Conservation (phyloP, 192 early-diverging fungal species). For the Backusella mclennaniae region DNA sequence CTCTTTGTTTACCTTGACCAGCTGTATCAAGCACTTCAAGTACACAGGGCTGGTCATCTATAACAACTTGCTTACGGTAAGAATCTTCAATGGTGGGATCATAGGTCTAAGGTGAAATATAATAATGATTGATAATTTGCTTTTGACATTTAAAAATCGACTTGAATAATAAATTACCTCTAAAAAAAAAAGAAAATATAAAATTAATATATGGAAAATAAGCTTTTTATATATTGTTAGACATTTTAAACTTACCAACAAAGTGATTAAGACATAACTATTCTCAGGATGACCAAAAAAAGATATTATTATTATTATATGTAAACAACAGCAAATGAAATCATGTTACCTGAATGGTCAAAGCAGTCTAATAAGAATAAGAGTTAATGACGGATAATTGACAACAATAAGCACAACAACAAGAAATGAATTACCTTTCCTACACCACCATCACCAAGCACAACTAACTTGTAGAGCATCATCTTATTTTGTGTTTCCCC, state of each 20-base stretch:
- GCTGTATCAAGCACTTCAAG: constrained; percentile 97
- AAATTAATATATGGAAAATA: no score
- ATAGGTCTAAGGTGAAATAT: constrained; percentile 61
- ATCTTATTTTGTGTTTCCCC: constrained; percentile 43
- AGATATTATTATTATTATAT: no score
- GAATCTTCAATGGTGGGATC: constrained; percentile 99
- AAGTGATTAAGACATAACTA: constrained; percentile 44
- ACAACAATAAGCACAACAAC: not conserved
- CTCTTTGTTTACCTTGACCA: constrained; percentile 56
- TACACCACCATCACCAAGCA: constrained; percentile 91
- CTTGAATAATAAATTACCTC: not conserved
- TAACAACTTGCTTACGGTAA: constrained; percentile 95
- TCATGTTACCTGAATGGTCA: constrained; percentile 35
- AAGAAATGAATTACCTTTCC: constrained; percentile 23
- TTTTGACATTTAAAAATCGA: no score
- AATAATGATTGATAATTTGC: no score
- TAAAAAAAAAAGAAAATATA: no score
- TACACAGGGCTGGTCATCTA: constrained; percentile 95
- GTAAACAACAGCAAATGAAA: no score
- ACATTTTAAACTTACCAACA: constrained; percentile 33
- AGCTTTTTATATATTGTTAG: not conserved
- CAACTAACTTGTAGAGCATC: constrained; percentile 96
- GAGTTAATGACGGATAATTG: not conserved
- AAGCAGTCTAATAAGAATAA: constrained; percentile 31
- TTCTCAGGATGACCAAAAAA: not conserved